Conservation (phyloP, 2,329 filamentous ascomycete species). For the Xylariomycetidae sp. region DNA sequence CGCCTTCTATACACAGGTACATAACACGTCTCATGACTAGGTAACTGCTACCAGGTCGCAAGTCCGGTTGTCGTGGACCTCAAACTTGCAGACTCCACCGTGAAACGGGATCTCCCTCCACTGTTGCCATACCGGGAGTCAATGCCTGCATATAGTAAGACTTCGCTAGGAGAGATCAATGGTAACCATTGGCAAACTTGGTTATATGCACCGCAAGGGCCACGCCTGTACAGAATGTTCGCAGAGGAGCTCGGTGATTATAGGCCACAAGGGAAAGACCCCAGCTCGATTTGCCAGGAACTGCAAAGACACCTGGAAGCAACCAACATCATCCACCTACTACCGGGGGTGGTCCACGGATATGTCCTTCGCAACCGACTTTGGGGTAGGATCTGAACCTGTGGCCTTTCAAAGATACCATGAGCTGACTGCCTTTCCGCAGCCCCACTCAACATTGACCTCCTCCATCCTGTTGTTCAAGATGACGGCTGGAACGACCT, state of each 20-base stretch:
- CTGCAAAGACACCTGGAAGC: constrained; percentile 11
- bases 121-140: too few relatives aligned
- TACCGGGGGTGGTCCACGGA: constrained; percentile 18
- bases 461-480: constrained; percentile 9
- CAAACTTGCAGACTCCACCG: too few relatives aligned
- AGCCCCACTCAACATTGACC: too few relatives aligned
- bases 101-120: too few relatives aligned
- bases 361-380: constrained; percentile 21
- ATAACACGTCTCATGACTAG: not conserved
- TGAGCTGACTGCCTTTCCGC: too few relatives aligned
- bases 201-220: too few relatives aligned
- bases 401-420: too few relatives aligned
- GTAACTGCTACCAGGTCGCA: constrained; percentile 13
- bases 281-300: constrained; percentile 1
- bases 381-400: constrained; percentile 27
- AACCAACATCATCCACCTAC: constrained; percentile 11
- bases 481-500: constrained; percentile 20
- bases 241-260: too few relatives aligned
- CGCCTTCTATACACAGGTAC: not conserved
- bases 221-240: too few relatives aligned
- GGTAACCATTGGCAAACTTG: too few relatives aligned
- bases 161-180: too few relatives aligned
- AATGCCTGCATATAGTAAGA: too few relatives aligned
- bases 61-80: constrained; percentile 26
- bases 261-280: constrained; percentile 4